Base-by-base conservation (phyloP, 129 eudicot genomes). In the carrot (Daucus carota) region DNA sequence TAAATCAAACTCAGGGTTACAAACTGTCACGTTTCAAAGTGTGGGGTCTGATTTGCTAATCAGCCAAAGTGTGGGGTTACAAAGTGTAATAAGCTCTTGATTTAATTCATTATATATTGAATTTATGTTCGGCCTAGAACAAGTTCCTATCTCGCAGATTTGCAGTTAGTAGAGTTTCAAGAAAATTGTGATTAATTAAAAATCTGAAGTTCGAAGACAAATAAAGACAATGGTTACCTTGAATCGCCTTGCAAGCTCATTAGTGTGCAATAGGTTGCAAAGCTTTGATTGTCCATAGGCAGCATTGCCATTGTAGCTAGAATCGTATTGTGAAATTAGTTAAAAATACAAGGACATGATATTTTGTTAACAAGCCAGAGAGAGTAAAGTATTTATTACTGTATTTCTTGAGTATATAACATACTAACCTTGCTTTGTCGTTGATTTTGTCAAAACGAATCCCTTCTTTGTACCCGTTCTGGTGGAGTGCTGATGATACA, bases 241-340 rank as follows among this genome's bases (percentile, higher is more conserved):
- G 59, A 93, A 83, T 62, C 77, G 80, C 83, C 85, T 90, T 28
- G 98, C 77, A 50, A 93, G 86, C 79, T 90, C 97, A 9, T 89
- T 90, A 24, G 93, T 92, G 76, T 93, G 98, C 75, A 93, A 83
- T 75, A 91, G 81, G 78, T 93, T 93, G 24, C 93, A 94, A 62
- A 90, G 88, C 82, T 91, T 90, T 29, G 98, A 90, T 78, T 86
- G 96, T 67, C 97, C 97, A 83, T 93, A 93, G 6, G 92, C 87
- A 32, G 57, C 75, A 9, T 84, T 17, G 22, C 81, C 77, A 72
- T 32, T 82, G 79, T 93, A 93, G 75, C 97, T 93, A 88, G 75
- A 81, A 77, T 36, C 28, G 48, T 17, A 4, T 9, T 6, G 48
- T 34, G 44, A 36, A 34, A 68, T 36, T 20, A 17, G 42, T 32